These are phyloP conservation scores for Cyphellophora attinorum DNA, from an alignment of 2,329 filamentous ascomycete genomes.

Conservation along the genomic window DNA sequence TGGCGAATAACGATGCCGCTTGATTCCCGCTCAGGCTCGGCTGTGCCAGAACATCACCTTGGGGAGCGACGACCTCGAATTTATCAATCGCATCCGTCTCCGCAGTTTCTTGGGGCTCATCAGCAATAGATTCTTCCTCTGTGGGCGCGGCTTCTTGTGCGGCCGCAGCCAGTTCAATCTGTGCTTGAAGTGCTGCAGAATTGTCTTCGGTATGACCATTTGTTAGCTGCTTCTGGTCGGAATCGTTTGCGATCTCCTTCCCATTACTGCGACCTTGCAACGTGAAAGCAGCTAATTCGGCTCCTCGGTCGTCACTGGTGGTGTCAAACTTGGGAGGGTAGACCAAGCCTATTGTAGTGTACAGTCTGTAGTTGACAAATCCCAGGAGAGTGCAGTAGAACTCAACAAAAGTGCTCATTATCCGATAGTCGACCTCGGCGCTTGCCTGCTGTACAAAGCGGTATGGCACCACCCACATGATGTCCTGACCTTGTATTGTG, in stretches of 20 bases:
- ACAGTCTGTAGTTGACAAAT: constrained; percentile 92
- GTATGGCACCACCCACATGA: constrained; percentile 95
- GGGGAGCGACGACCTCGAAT: constrained; percentile 74
- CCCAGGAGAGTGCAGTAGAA: constrained; percentile 96
- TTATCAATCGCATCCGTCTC: constrained; percentile 64
- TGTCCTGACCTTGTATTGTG: constrained; percentile 91
- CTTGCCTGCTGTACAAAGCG: constrained; percentile 93
- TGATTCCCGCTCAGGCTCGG: constrained; percentile 58
- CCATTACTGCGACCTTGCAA: constrained; percentile 63
- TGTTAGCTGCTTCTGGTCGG: constrained; percentile 43
- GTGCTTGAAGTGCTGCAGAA: constrained; percentile 57
- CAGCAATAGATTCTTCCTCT: constrained; percentile 32
- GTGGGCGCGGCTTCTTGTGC: constrained; percentile 29
- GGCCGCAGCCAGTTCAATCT: constrained; percentile 47
- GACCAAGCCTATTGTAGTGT: constrained; percentile 81
- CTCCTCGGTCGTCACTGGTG: constrained; percentile 77
- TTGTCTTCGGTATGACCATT: constrained; percentile 44
- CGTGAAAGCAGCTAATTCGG: constrained; percentile 82
- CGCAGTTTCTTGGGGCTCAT: constrained; percentile 28
- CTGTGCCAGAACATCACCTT: constrained; percentile 78
- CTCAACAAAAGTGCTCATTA: constrained; percentile 98
- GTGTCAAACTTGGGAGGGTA: constrained; percentile 93
- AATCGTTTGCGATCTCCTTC: constrained; percentile 39
- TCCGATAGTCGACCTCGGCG: constrained; percentile 92
- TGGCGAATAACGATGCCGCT: constrained; percentile 68